Conservation (phyloP, 2,329 filamentous ascomycete species). For the Ceratocystis lukuohia region DNA sequence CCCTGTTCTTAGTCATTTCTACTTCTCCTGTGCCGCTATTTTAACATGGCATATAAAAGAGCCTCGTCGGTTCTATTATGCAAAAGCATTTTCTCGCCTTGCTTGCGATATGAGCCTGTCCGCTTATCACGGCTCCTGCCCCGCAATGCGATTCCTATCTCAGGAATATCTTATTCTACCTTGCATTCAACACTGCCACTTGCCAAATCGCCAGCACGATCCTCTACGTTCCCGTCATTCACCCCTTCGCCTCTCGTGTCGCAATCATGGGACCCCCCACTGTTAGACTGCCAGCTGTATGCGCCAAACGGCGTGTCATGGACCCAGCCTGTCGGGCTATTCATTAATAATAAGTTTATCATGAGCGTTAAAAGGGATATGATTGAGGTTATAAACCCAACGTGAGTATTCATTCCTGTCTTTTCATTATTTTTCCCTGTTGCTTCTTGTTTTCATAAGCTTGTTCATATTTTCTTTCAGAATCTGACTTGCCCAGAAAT, state of each 20-base stretch:
- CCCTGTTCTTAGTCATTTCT: no score
- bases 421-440: not conserved
- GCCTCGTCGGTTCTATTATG: no score
- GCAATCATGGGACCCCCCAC: not conserved
- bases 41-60: no score
- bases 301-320: slow-evolving; percentile 66
- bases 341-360: slow-evolving; percentile 74
- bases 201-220: not conserved
- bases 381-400: slow-evolving; percentile 55
- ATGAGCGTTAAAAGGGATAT: slow-evolving; percentile 50
- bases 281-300: slow-evolving; percentile 33
- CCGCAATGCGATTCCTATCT: not conserved
- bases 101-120: not conserved
- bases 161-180: not conserved
- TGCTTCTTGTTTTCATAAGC: not conserved
- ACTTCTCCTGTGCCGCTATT: no score
- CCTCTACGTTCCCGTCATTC: not conserved
- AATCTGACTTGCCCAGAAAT: slow-evolving; percentile 26
- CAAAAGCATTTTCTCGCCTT: not conserved
- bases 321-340: slow-evolving; percentile 60
- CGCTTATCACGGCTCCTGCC: not conserved
- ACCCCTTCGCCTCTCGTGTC: not conserved
- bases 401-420: slow-evolving; percentile 32
- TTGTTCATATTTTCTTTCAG: not conserved
- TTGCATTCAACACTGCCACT: not conserved